phyloP scores from a whole-genome alignment of 1,139 yeast species.

The Candida sp. region DNA sequence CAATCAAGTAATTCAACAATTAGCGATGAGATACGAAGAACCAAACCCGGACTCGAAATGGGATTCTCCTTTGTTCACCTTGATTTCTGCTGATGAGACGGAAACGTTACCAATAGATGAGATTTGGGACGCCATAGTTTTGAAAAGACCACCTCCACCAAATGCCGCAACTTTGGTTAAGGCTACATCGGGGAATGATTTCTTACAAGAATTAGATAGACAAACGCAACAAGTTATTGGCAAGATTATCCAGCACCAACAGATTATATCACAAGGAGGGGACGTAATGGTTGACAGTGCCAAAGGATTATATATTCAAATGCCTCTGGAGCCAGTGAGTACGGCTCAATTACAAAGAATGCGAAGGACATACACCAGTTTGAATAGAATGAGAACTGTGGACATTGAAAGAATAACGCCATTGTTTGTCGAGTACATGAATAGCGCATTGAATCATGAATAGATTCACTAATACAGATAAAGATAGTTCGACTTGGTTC shows the following conservation, averaged over 20 bases:
- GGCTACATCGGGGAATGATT: conserved; percentile 71
- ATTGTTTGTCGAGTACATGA: conserved; percentile 71
- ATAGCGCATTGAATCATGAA: conserved; percentile 44
- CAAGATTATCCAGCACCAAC: conserved; percentile 59
- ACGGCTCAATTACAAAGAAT: conserved; percentile 80
- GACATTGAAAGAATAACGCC: conserved; percentile 66
- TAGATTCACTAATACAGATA: conserved; percentile 3
- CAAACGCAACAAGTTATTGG: conserved; percentile 64
- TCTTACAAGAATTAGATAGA: conserved; percentile 74
- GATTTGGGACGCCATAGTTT: conserved; percentile 69
- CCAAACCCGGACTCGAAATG: conserved; percentile 85
- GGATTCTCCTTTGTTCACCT: conserved; percentile 89
- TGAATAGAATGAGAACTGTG: conserved; percentile 75
- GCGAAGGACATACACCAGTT: conserved; percentile 73
- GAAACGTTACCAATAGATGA: conserved; percentile 58
- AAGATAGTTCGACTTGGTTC: too few species aligned
- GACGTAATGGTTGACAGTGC: conserved; percentile 38
- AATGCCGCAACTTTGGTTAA: conserved; percentile 75
- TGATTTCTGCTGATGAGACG: conserved; percentile 55
- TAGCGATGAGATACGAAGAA: conserved; percentile 88
- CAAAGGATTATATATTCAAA: conserved; percentile 41
- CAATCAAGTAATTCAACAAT: conserved; percentile 58
- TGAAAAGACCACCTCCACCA: conserved; percentile 63
- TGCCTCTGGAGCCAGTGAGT: conserved; percentile 65
- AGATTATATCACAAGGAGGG: conserved; percentile 53